phyloP scores from a whole-genome alignment of 2,329 filamentous ascomycete species.

The Geoglossum cookeanum region DNA sequence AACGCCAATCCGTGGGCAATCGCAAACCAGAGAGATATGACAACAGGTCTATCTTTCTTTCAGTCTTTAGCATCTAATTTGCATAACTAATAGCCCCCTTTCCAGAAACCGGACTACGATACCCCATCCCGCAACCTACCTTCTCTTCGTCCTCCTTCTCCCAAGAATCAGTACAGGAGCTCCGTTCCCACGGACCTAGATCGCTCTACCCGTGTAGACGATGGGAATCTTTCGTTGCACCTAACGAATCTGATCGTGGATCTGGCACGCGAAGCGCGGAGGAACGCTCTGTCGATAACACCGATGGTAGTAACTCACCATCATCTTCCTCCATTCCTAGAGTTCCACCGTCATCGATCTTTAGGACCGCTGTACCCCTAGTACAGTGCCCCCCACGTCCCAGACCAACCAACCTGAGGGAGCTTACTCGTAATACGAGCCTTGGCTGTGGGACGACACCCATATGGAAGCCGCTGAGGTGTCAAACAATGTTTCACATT shows the following conservation, averaged over 20 bases:
- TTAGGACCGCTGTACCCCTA: neutral
- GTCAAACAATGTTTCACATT: neutral
- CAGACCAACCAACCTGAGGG: neutral
- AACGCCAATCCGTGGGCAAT: neutral
- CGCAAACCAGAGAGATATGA: neutral
- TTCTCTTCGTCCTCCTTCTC: neutral
- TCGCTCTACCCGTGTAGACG: neutral
- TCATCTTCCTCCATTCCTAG: neutral
- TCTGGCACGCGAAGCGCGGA: neutral
- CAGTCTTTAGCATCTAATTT: too few species aligned
- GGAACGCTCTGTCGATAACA: neutral
- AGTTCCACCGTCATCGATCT: neutral
- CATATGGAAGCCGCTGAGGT: neutral
- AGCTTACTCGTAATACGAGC: neutral
- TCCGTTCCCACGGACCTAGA: neutral
- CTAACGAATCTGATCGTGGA: neutral
- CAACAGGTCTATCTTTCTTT: neutral
- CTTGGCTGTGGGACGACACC: neutral
- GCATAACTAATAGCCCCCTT: neutral
- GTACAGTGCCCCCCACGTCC: neutral
- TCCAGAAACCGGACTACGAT: neutral
- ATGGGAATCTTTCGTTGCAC: neutral
- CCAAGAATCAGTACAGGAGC: neutral
- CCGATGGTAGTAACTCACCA: neutral
- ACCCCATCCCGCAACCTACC: neutral